A percentile compares a stretch with the other conserved stretches of the same genome.
Conservation (phyloP, 1,139 yeast species). For the Nakaseomyces bracarensis region DNA sequence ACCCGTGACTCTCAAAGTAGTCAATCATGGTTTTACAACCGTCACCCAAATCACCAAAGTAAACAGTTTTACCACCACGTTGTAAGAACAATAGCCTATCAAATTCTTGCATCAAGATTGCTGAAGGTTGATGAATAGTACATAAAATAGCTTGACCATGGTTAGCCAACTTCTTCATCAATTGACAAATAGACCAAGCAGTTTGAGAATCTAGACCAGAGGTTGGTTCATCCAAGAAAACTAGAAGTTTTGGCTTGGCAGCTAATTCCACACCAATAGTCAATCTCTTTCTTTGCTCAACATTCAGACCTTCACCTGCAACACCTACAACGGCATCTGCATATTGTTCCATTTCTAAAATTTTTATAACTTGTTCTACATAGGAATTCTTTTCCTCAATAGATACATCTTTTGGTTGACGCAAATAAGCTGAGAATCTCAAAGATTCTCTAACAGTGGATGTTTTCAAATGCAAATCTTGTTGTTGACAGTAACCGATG, state of each 20-base stretch:
- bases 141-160: slow-evolving; percentile 50
- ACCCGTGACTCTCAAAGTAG: slow-evolving; percentile 64
- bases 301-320: slow-evolving; percentile 48
- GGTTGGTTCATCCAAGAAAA: slow-evolving; percentile 47
- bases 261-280: slow-evolving; percentile 51
- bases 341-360: slow-evolving; percentile 45
- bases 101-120: slow-evolving; percentile 63
- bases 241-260: slow-evolving; percentile 42
- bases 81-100: slow-evolving; percentile 65
- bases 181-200: slow-evolving; percentile 44
- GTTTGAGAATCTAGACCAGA: slow-evolving; percentile 51
- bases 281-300: slow-evolving; percentile 53
- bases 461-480: slow-evolving; percentile 48
- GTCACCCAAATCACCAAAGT: slow-evolving; percentile 69
- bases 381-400: slow-evolving; percentile 42
- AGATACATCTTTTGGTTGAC: slow-evolving; percentile 43
- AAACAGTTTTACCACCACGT: slow-evolving; percentile 68
- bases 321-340: slow-evolving; percentile 53
- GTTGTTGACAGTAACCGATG: slow-evolving; percentile 57
- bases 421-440: slow-evolving; percentile 46
- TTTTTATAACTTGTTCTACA: slow-evolving; percentile 44
- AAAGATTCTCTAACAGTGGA: slow-evolving; percentile 49
- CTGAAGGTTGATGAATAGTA: slow-evolving; percentile 63
- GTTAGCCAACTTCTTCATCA: slow-evolving; percentile 39
- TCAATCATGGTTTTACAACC: slow-evolving; percentile 50